Evolutionary conservation across 106 monocot species (phyloP), one percentile per base, ranked within the genome.

Genomic region (Dioscorea zingiberensis): DNA sequence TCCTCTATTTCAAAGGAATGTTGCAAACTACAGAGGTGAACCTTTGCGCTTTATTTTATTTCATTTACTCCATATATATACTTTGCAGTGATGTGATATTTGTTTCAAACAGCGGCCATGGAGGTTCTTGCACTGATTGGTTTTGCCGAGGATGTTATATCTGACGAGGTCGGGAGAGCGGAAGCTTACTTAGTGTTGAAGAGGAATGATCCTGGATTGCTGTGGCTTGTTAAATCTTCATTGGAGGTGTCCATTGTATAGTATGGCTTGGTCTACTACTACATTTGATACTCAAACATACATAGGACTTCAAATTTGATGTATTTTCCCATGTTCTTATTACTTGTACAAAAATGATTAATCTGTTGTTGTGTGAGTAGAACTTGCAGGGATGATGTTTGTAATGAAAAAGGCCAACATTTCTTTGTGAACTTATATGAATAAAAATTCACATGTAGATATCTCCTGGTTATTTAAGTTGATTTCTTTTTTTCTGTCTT

Each of bases 171-270:
- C 69, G 94, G 94, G 14, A 67, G 71, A 54, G 65, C 56, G 7
- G 91, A 97, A 49, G 69, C 92, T 13, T 91, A 79, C 65, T 18
- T 97, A 70, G 77, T 91, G 7, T 56, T 97, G 62, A 92, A 84
- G 66, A 85, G 92, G 54, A 83, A 92, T 23, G 97, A 97, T 71
- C 97, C 97, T 17, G 97, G 88, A 0, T 77, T 98, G 71, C 69
- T 98, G 38, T 92, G 97, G 97, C 97, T 98, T 22, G 97, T 84
- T 13, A 92, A 89, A 56, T 86, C 92, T 30, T 83, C 80, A 44
- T 75, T 98, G 10, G 92, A 98, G 64, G 47, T 84, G 21, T 56
- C 56, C 56, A 56, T 24, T 56, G n/a, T 22, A 15, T 73, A 27
- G 55, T 25, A 5, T 51, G 13, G 19, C 38, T 38, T 38, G 10